Conservation (phyloP, 805 yeast species). For the Lipomyces lipofer region DNA sequence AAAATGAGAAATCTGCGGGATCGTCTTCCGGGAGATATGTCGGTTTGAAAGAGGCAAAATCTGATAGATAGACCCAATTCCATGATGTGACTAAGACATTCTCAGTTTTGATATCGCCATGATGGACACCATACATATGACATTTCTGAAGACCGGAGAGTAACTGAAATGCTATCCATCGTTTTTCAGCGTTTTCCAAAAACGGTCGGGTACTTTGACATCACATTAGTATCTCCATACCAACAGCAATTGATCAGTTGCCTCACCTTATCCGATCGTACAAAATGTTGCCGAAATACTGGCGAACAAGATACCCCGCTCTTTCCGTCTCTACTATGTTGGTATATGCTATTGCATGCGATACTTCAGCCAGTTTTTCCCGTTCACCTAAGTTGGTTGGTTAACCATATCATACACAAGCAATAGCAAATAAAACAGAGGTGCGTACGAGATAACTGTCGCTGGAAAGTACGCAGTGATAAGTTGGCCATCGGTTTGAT, state of each 20-base stretch:
- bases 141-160: slow-evolving; percentile 61
- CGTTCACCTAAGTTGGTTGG: slow-evolving; percentile 42
- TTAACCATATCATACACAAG: slow-evolving; percentile 23
- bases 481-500: slow-evolving; percentile 59
- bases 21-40: slow-evolving; percentile 84
- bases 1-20: slow-evolving; percentile 88
- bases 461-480: slow-evolving; percentile 18
- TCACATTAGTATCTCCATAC: slow-evolving; percentile 19
- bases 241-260: not conserved
- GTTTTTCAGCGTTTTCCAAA: slow-evolving; percentile 73
- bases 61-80: slow-evolving; percentile 82
- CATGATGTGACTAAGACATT: slow-evolving; percentile 83
- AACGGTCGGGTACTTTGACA: slow-evolving; percentile 76
- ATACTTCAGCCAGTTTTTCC: slow-evolving; percentile 48
- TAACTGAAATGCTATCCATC: slow-evolving; percentile 82
- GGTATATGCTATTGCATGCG: slow-evolving; percentile 69
- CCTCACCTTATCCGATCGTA: slow-evolving; percentile 68
- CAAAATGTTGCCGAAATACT: slow-evolving; percentile 72
- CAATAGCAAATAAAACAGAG: slow-evolving; percentile 1
- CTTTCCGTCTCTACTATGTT: slow-evolving; percentile 82
- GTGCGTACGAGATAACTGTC: slow-evolving; percentile 25
- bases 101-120: slow-evolving; percentile 92
- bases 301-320: slow-evolving; percentile 88
- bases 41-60: slow-evolving; percentile 86
- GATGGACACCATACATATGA: slow-evolving; percentile 63